Base-by-base conservation (phyloP, 495 filamentous ascomycete species). In the Aspergillus heteromorphus region DNA sequence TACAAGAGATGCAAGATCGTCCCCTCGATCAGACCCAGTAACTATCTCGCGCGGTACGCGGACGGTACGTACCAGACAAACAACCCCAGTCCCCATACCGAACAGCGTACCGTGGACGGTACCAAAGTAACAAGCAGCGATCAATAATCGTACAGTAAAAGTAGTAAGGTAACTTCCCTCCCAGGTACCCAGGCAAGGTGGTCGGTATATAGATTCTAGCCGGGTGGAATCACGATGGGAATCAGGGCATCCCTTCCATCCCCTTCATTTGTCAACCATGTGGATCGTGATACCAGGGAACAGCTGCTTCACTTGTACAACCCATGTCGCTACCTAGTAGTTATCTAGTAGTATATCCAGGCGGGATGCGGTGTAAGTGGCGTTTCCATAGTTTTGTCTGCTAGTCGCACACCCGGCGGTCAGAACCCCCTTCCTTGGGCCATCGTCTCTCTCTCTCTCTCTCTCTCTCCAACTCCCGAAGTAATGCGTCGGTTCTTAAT, bases 301-400 rank as follows among this genome's bases (percentile, higher is more conserved):
- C 41, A 19, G 16, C 13, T 14, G 20, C 27, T 47, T 47, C 43
- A 52, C 29, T 48, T 30, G 3, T 23, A 38, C 21, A n/a, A 29
- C 36, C 43, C 19, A 57, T 53, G 7, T 17, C 23, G 6, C 38
- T 27, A n/a, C n/a, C n/a, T n/a, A n/a, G n/a, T n/a, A n/a, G n/a
- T n/a, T n/a, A n/a, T n/a, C n/a, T n/a, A n/a, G n/a, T 19, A 13
- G 2, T 16, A 16, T 30, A 27, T n/a, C 45, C 47, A 42, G 57
- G 58, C 61, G 57, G 55, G 51, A 59, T 45, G 56, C 51, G 40
- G 51, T 53, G 51, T 40, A 47, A 51, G 51, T 59, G 51, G 56
- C 56, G 56, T 54, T 54, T 41, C 48, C 25, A 54, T 59, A 55
- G 57, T 59, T 30, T 52, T 43, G 23, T 45, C 41, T 17, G 20